These are phyloP conservation scores for Leccinum subatratum DNA, from an alignment of 1,284 basidiomycete genomes.

Conservation along the genomic window DNA sequence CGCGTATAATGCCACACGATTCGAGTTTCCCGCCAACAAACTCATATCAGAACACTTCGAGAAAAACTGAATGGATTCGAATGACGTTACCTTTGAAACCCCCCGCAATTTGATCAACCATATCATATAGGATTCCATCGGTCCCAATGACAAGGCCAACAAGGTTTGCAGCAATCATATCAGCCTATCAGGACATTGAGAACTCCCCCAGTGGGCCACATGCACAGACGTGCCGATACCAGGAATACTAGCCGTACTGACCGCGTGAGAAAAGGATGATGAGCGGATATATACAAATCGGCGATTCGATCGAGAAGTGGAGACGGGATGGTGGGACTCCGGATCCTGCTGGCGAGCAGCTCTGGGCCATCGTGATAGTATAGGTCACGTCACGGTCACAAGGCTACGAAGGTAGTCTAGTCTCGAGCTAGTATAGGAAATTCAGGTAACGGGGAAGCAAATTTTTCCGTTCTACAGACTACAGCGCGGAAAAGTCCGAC, in stretches of 20 bases:
- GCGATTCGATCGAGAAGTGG: conserved; percentile 7
- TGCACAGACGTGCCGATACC: conserved; percentile 88
- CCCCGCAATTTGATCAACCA: conserved; percentile 63
- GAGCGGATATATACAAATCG: conserved; percentile 3
- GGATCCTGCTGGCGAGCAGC: conserved; percentile 54
- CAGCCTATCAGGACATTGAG: conserved; percentile 80
- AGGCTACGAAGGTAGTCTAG: conserved; percentile 98
- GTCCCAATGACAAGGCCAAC: conserved; percentile 92
- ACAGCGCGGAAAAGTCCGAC: no score
- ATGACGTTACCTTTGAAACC: conserved; percentile 55
- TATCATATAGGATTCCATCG: conserved; percentile 75
- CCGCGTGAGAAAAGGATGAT: conserved; percentile 8
- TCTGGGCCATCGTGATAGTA: no score
- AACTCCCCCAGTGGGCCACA: conserved; percentile 81
- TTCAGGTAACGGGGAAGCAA: no score
- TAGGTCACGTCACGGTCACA: conserved; percentile 98
- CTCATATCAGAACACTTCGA: not conserved
- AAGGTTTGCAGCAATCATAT: conserved; percentile 93
- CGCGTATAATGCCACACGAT: not conserved
- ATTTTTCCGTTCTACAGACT: no score
- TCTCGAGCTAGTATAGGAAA: no score
- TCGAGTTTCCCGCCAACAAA: not conserved
- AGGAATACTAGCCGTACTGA: conserved; percentile 63
- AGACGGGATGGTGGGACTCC: conserved; percentile 55
- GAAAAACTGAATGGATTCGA: not conserved